phyloP scores from a whole-genome alignment of 164 flowering plant genomes.

The Amborella trichopoda region DNA sequence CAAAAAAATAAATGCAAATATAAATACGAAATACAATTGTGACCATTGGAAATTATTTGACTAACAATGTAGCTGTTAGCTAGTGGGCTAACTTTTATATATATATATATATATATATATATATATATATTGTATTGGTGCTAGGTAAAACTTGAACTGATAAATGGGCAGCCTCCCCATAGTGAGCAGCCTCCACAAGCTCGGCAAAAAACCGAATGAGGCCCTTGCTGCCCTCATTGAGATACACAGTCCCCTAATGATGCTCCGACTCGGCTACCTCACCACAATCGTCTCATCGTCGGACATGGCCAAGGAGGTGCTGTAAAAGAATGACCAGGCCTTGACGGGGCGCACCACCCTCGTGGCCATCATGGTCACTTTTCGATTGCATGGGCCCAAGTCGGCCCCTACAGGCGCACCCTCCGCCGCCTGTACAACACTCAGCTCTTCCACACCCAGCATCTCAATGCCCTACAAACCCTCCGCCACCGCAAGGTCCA shows the following conservation, averaged over 20 bases:
- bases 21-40: too few species aligned
- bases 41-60: too few species aligned
- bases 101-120: too few species aligned
- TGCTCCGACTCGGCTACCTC: constrained; percentile 10
- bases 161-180: constrained; percentile 12
- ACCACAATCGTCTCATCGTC: constrained; percentile 14
- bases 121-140: neutral
- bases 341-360: constrained; percentile 10
- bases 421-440: constrained; percentile 8
- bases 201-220: constrained; percentile 13
- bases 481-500: constrained; percentile 9
- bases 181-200: constrained; percentile 14
- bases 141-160: neutral
- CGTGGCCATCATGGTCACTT: constrained; percentile 7
- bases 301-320: constrained; percentile 13
- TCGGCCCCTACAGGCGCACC: constrained; percentile 15
- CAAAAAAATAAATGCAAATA: too few species aligned
- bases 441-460: constrained; percentile 11
- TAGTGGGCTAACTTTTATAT: too few species aligned
- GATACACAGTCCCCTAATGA: constrained; percentile 18
- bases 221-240: constrained; percentile 13
- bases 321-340: constrained; percentile 14
- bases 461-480: constrained; percentile 7
- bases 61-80: too few species aligned
- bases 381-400: constrained; percentile 2